Conservation (phyloP, 345 rosid genomes). For the Hypericum androsaemum region DNA sequence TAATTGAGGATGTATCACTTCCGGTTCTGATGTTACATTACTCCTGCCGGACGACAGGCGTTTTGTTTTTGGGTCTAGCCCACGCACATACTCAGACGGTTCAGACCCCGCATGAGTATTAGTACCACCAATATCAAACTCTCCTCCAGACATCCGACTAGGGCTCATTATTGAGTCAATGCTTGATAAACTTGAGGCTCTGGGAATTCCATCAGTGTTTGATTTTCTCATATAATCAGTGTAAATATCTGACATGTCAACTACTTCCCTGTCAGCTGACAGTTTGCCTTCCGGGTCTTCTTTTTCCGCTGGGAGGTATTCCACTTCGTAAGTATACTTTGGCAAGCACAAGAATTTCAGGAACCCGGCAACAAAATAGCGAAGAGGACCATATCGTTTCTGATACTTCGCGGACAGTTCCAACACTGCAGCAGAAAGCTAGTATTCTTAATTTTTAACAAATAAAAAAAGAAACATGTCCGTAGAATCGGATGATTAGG, state of each 20-base stretch:
- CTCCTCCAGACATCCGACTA: constrained; percentile 67
- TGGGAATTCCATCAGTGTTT: constrained; percentile 69
- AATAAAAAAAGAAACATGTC: too few relatives aligned
- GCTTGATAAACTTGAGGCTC: constrained; percentile 95
- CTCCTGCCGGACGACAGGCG: constrained; percentile 75
- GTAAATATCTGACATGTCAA: constrained; percentile 74
- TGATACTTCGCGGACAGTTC: constrained; percentile 92
- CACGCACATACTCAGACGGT: constrained; percentile 94
- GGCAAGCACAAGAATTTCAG: constrained; percentile 93
- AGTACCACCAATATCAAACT: constrained; percentile 54
- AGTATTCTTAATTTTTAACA: too few relatives aligned
- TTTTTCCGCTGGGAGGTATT: constrained; percentile 77
- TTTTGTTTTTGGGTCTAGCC: constrained; percentile 79
- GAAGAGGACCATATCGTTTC: constrained; percentile 91
- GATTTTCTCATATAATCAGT: constrained; percentile 80
- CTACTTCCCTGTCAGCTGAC: constrained; percentile 36
- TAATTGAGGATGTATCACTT: constrained; percentile 77
- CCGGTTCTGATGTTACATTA: constrained; percentile 63
- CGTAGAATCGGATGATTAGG: too few relatives aligned
- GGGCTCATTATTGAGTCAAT: constrained; percentile 94
- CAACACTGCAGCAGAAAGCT: constrained; percentile 44
- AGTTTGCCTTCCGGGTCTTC: constrained; percentile 53
- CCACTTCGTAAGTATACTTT: constrained; percentile 87
- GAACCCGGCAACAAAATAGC: constrained; percentile 93
- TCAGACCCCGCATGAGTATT: constrained; percentile 76